Conservation (phyloP, 805 yeast species). For the Candida ficus region DNA sequence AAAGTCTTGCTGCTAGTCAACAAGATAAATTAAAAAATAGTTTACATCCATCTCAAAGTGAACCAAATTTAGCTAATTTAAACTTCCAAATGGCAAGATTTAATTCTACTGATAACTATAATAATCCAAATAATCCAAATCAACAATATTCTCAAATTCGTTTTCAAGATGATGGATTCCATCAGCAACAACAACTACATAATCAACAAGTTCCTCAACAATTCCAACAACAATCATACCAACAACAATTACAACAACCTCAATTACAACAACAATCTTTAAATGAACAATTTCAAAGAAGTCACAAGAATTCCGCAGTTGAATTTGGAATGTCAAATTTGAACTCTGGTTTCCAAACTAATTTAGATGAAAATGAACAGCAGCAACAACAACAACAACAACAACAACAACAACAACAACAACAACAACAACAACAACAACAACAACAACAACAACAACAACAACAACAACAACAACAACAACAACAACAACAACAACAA, state of each 20-base stretch:
- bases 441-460: no score
- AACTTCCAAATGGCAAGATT: neutral
- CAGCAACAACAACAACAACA: conserved; percentile 3
- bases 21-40: neutral
- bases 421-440: no score
- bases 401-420: no score
- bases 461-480: no score
- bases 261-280: neutral
- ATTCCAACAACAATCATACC: conserved; percentile 2
- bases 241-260: neutral
- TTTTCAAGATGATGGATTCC: conserved; percentile 2
- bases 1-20: neutral
- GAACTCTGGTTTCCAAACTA: neutral
- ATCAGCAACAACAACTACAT: conserved; percentile 6
- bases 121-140: neutral
- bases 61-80: neutral
- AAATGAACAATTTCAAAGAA: neutral
- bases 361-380: neutral
- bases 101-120: neutral
- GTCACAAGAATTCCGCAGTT: neutral
- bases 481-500: no score
- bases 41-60: conserved; percentile 5
- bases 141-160: conserved; percentile 1
- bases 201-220: no score
- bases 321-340: neutral